Evolutionary conservation across 257 asterid species (phyloP).

Genomic region (Linaria vulgaris): DNA sequence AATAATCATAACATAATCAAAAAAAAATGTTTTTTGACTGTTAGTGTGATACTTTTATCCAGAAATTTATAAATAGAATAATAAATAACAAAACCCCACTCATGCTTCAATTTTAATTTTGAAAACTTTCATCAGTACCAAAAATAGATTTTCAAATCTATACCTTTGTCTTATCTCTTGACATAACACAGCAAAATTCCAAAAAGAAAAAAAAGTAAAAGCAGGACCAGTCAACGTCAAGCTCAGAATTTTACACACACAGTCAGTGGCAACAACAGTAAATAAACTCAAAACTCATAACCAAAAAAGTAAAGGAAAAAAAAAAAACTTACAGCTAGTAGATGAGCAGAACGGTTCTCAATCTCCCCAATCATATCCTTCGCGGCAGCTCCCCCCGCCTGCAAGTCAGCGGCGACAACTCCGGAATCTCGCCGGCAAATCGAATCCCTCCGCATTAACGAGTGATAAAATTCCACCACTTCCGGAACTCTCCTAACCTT

Average conservation of each 20-base stretch:
- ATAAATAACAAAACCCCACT: too few species aligned
- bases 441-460: slow-evolving; percentile 71
- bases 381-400: slow-evolving; percentile 37
- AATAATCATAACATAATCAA: too few species aligned
- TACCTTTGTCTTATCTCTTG: slow-evolving; percentile 41
- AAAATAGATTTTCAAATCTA: slow-evolving; percentile 38
- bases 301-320: slow-evolving; percentile 4
- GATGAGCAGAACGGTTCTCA: slow-evolving; percentile 84
- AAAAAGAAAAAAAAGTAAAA: slow-evolving; percentile 17
- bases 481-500: slow-evolving; percentile 74
- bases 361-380: slow-evolving; percentile 91
- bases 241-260: slow-evolving; percentile 21
- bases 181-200: slow-evolving; percentile 30
- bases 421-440: slow-evolving; percentile 44
- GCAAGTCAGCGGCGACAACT: slow-evolving; percentile 33
- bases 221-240: slow-evolving; percentile 37
- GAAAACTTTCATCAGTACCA: too few species aligned
- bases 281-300: slow-evolving; percentile 30
- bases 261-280: slow-evolving; percentile 26
- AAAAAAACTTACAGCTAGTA: slow-evolving; percentile 59
- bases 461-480: slow-evolving; percentile 86
- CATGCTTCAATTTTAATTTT: too few species aligned
- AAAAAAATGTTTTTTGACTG: too few species aligned
- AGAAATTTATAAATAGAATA: too few species aligned
- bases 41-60: too few species aligned